Evolutionary conservation across 2,329 filamentous ascomycete species (phyloP), one percentile per base, ranked within the genome.

Genomic region (Trichoderma citrinoviride): DNA sequence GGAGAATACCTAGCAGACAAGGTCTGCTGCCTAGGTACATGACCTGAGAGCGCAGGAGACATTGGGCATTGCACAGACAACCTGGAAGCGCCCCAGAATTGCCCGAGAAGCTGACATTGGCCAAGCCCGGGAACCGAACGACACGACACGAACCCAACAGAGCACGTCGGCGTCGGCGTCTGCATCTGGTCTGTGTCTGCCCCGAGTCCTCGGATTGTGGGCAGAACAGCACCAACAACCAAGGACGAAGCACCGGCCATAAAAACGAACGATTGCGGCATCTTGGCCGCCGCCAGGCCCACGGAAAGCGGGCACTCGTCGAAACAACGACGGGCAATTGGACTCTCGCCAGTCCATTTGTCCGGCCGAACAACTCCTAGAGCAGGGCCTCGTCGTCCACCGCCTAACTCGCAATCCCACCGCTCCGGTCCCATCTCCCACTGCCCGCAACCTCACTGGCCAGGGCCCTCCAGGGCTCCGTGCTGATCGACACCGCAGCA

Each of bases 401-500:
- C 58, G 58, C 58, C 58, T 25, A 61, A 33, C 7, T 50, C 46
- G 6, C 21, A 47, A 43, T 61, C 37, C 57, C 58, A 61, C 58
- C 50, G 49, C 49, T 49, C 60, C 47, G 60, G 49, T 43, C 49
- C 49, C 40, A 43, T 54, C 53, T 63, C 60, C 50, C 19, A 44
- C 43, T 14, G 17, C 56, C 41, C 50, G 29, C 29, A 29, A 21
- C 25, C 40, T 52, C 46, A 44, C 52, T 44, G 61, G 23, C 61
- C 33, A 57, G 58, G 58, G 40, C 55, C 21, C 19, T 37, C 37
- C 17, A 29, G 54, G 62, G 54, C 54, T 57, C 55, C 54, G 62
- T 58, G 43, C 47, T 53, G 62, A 65, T 65, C 62, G 62, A 65
- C 62, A 65, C 62, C 61, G 55, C 62, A 65, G 62, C 46, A 44